A percentile compares a stretch with the other conserved stretches of the same genome.
Evolutionary conservation across 805 yeast genomes (phyloP).

Genomic region (Lachancea kluyveri): DNA sequence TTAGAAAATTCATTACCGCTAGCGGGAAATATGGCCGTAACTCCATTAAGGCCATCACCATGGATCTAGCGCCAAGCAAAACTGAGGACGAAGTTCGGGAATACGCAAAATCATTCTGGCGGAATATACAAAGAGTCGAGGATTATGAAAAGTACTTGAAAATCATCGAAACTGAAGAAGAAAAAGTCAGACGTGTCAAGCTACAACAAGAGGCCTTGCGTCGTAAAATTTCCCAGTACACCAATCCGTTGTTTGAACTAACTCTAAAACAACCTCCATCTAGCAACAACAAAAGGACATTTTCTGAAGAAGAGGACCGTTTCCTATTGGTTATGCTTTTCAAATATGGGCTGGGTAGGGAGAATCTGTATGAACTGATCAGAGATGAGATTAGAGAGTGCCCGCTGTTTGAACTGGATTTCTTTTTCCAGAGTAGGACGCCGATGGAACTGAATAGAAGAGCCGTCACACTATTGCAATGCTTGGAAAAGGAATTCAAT

Average conservation of each 20-base stretch:
- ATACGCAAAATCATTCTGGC: slow-evolving; percentile 81
- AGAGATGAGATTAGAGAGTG: slow-evolving; percentile 67
- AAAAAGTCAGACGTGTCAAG: slow-evolving; percentile 55
- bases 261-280: slow-evolving; percentile 66
- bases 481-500: slow-evolving; percentile 67
- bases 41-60: slow-evolving; percentile 59
- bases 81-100: slow-evolving; percentile 70
- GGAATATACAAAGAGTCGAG: slow-evolving; percentile 68
- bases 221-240: slow-evolving; percentile 62
- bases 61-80: slow-evolving; percentile 73
- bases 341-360: slow-evolving; percentile 72
- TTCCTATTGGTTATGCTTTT: slow-evolving; percentile 75
- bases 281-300: slow-evolving; percentile 58
- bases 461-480: slow-evolving; percentile 68
- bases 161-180: slow-evolving; percentile 88
- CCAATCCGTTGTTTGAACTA: slow-evolving; percentile 76
- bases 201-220: slow-evolving; percentile 76
- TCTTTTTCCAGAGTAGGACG: slow-evolving; percentile 76
- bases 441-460: slow-evolving; percentile 76
- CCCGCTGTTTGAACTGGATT: slow-evolving; percentile 80
- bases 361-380: slow-evolving; percentile 72
- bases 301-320: slow-evolving; percentile 86
- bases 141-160: slow-evolving; percentile 79
- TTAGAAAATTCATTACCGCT: slow-evolving; percentile 68
- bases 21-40: slow-evolving; percentile 79